Base-by-base conservation (phyloP, 768 basidiomycete species). In the Tricholoma sp. region DNA sequence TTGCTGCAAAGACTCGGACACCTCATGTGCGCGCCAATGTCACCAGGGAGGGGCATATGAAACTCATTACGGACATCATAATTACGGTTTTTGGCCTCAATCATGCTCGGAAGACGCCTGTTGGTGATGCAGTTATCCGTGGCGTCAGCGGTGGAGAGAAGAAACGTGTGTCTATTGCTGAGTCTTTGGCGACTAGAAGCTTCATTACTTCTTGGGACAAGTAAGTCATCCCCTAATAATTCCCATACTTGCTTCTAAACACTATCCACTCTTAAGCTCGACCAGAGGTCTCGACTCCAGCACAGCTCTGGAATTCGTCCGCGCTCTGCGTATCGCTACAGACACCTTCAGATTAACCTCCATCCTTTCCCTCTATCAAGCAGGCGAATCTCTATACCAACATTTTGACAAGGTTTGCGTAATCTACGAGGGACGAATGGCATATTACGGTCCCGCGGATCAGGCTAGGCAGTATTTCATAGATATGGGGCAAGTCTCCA, bases 281-380 rank as follows among this genome's bases (percentile, higher is more conserved):
- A 86, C 85, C 3, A 75, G 83, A 34, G 84, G 85, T 9, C 74
- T 86, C 49, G 85, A 86, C 65, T 78, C 86, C 0, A 84, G 82
- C 14, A 90, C 88, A 2, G 89, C 88, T 12, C 72, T 88, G 35
- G 88, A 90, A 66, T 90, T 88, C 61, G 82, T 84, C 45, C 83
- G 78, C 46, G 82, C 85, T 2, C 74, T 91, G 31, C 81, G 88
- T 3, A 76, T 84, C 41, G 74, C 80, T 3, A 88, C 88, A 0
- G 85, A 90, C 62, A 74, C 79, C 2, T 74, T 74, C 55, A 66
- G 72, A n/a, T 58, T 69, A 16, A 74, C 86, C 0, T 90, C 86
- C 0, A 79, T 94, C 57, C 88, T 89, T n/a, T 86, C 89, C 0
- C 82, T 94, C 35, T 93, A 94, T 70, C 91, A 94, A 70, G 91